A percentile compares a stretch with the other conserved stretches of the same genome.
phyloP scores from a whole-genome alignment of 2,329 filamentous ascomycete genomes.

The Fusarium metavorans region DNA sequence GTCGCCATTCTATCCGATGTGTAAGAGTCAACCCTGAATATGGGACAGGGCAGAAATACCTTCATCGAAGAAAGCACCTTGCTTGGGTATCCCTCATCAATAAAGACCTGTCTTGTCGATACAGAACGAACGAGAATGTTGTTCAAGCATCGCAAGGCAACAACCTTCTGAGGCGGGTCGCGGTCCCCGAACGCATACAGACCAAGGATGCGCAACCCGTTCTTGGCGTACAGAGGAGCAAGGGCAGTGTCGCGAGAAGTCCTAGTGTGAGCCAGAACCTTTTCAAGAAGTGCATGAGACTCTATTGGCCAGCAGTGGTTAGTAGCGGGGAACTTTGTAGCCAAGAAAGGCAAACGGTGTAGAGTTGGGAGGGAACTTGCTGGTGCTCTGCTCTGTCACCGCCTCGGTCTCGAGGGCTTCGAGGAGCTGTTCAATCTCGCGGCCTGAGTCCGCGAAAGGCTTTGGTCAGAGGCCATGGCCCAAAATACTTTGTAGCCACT shows the following conservation, averaged over 20 bases:
- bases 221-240: not conserved
- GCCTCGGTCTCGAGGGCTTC: not conserved
- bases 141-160: not conserved
- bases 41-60: not conserved
- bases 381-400: not conserved
- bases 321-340: not conserved
- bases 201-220: not conserved
- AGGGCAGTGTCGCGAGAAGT: not conserved
- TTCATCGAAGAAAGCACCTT: not conserved
- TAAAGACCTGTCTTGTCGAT: not conserved
- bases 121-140: not conserved
- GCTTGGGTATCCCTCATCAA: not conserved
- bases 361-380: not conserved
- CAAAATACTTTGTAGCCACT: not conserved
- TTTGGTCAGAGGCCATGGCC: not conserved
- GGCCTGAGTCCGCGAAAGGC: not conserved
- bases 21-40: not conserved
- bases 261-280: not conserved
- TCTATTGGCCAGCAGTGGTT: not conserved
- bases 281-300: not conserved
- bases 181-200: not conserved
- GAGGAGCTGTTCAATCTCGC: slow-evolving; percentile 1
- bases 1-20: not conserved
- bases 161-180: not conserved
- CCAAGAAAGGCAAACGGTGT: not conserved